Base-by-base conservation (phyloP, 2,329 filamentous ascomycete species). In the Elsinoe batatas region DNA sequence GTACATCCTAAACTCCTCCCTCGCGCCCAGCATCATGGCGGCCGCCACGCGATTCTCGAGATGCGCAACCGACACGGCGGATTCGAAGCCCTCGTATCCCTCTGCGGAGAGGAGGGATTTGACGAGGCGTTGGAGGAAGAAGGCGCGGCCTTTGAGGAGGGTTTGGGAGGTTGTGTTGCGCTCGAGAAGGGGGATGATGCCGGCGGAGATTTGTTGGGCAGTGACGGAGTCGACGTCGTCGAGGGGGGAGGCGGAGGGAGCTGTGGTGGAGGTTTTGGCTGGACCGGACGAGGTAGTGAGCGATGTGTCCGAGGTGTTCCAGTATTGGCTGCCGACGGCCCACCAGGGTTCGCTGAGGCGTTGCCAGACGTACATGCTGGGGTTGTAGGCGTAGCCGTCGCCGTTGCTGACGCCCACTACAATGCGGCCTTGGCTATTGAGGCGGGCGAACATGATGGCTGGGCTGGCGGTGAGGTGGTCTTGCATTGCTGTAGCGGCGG, bases 271-370 rank as follows among this genome's bases (percentile, higher is more conserved):
- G 30, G 54, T 42, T n/a, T 59, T 61, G 2, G 51, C 33, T n/a
- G 58, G 60, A 1, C 50, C 51, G 1, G 83, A 84, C 36, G 95
- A 72, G 51, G 90, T 87, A 47, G 87, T 84, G 54, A 95, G 83
- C 0, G 90, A 90, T 1, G 89, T 90, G 65, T 96, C 93, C 54
- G 90, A 95, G 0, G 90, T 94, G 70, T 98, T 97, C 94, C 93
- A 98, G 69, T 98, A 98, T 68, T 98, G 93, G 63, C 88, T 95
- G 15, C 91, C 91, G 0, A 97, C 90, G 0, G 91, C 91, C 90
- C 93, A 98, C 93, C 93, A 98, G 1, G 88, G 81, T 68, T 98
- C 94, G 1, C 90, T 95, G n/a, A 98, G 77, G 8, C 91, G 83
- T 70, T 97, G 91, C 93, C 93, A 98, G 6, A 84, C 81, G 69